These are phyloP conservation scores for Eucommia ulmoides DNA, from an alignment of 257 asterid genomes.

Conservation along the genomic window DNA sequence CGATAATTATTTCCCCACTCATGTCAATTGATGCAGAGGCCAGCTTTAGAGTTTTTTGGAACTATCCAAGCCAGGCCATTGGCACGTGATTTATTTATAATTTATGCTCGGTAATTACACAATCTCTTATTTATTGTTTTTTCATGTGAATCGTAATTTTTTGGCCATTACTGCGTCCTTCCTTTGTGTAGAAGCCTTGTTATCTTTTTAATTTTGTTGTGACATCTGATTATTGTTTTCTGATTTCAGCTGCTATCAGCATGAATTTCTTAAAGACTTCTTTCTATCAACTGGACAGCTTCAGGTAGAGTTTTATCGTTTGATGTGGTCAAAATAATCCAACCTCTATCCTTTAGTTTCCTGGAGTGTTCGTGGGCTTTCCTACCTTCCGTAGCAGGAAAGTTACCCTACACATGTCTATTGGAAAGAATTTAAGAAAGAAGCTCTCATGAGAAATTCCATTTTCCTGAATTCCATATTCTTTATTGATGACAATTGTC, in stretches of 20 bases:
- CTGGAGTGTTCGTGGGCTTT: no score
- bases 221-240: constrained; percentile 6
- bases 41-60: constrained; percentile 65
- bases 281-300: constrained; percentile 78
- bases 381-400: no score
- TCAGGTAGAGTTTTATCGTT: constrained; percentile 69
- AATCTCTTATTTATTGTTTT: background rate
- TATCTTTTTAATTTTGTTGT: constrained; percentile 1
- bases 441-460: no score
- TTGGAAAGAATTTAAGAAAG: no score
- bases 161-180: constrained; percentile 1
- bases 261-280: constrained; percentile 83
- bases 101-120: constrained; percentile 61
- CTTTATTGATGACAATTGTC: no score
- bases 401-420: no score
- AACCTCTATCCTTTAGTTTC: no score
- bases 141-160: background rate
- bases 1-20: constrained; percentile 9
- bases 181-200: constrained; percentile 5
- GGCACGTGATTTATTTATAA: constrained; percentile 85
- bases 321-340: no score
- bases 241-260: constrained; percentile 60
- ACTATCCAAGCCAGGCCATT: constrained; percentile 76
- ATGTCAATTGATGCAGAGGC: constrained; percentile 40
- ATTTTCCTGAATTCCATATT: no score